Base-by-base conservation (phyloP, 257 asterid species). In the Scutellaria minor region DNA sequence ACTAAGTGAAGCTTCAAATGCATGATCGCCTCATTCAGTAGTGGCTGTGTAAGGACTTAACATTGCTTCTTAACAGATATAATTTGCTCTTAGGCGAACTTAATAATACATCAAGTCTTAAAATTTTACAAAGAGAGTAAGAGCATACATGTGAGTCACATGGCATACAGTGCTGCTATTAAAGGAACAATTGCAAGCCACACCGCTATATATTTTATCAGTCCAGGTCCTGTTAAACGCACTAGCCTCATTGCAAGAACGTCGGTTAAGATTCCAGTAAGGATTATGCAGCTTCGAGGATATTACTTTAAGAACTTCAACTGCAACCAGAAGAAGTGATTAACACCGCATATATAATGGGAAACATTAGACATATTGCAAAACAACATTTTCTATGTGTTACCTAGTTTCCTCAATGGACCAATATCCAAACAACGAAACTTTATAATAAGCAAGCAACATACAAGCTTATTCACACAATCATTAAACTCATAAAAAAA, bases 71-170 rank as follows among this genome's bases (percentile, higher is more conserved):
- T 4, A 2, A 31, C 5, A 3, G 37, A 31, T 31, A 31, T 5
- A 31, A 31, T 31, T 31, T 31, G 37, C 37, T 31, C 37, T 31
- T 31, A 31, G 37, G 37, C 37, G 37, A 31, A 31, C 5, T 2
- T 31, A 31, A 31, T 31, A 1, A 31, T 31, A 31, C 4, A 2
- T 31, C 37, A 24, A 35, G 31, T 61, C 14, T 44, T 37, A 70
- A 37, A 41, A 31, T 7, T 15, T 10, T 39, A 7, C 42, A 5
- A 22, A 48, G 57, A 66, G 57, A 57, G 50, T 9, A 77, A 66
- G 77, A 76, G n/a, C 89, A 9, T 87, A 94, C 99, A 94, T 85
- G 82, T 12, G 68, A 18, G 95, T 86, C 40, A 94, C 92, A 75
- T 89, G 99, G 85, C 99, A 94, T 46, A 53, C 37, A 9, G 96